Base-by-base conservation (phyloP, 2,329 filamentous ascomycete species). In the Aspergillus oerlinghausenensis region DNA sequence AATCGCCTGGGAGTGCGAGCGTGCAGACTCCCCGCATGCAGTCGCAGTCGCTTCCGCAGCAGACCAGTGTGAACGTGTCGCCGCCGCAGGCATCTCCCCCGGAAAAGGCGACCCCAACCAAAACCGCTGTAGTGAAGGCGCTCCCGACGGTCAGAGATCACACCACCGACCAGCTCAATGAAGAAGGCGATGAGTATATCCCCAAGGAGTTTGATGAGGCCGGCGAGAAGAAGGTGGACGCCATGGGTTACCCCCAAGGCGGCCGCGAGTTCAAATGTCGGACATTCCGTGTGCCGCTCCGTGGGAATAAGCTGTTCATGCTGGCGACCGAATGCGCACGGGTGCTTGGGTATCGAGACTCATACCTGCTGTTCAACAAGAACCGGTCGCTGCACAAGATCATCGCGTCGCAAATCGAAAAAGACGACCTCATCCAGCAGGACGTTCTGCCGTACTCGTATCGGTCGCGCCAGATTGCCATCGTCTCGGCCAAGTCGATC, bases 331-430 rank as follows among this genome's bases (percentile, higher is more conserved):
- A 99, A 76, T 97, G 94, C 71, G 94, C 94, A 25, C 86, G 94
- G 63, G 92, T 97, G 3, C 80, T 97, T 23, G 90, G 92, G 49
- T 99, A 99, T 73, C 85, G 94, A 59, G 94, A 99, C 74, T 97
- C 92, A n/a, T 99, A 99, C 73, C 81, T 99, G 38, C 80, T 99
- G 17, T 99, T 99, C 80, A 97, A 97, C 82, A 97, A 97, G 79
- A 97, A 99, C 74, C 84, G 93, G 63, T 97, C 94, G 2, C 80
- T 99, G 8, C 96, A 85, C 81, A 99, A 99, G 77, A 99, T 99
- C 70, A 99, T 99, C 67, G 93, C 93, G 56, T 95, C 89, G 60
- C 93, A 97, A 72, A 81, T 88, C 28, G 94, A 99, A 73, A 99
- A 99, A 80, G 94, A 99, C 73, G 92, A 97, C 68, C 81, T 99